A percentile compares a stretch with the other conserved stretches of the same genome.
phyloP scores from a whole-genome alignment of 306 rosid genomes.

The Neltuma alba region DNA sequence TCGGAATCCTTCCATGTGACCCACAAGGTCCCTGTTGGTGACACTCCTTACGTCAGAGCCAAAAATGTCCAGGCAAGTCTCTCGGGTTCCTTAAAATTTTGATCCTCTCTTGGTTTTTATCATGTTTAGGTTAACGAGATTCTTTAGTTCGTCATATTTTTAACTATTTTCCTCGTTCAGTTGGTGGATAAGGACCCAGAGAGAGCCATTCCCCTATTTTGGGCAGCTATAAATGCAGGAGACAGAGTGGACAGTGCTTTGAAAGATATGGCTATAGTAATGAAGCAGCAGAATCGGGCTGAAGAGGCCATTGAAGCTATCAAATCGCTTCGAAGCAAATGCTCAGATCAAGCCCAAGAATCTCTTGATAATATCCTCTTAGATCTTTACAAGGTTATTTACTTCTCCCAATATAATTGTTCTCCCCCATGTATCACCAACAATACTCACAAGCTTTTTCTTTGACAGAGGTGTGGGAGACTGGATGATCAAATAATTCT shows the following conservation, averaged over 20 bases:
- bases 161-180: constrained; percentile 38
- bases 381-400: constrained; percentile 85
- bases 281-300: constrained; percentile 95
- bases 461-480: constrained; percentile 86
- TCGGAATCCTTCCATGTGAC: constrained; percentile 83
- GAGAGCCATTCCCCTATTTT: constrained; percentile 88
- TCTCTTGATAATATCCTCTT: constrained; percentile 95
- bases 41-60: constrained; percentile 94
- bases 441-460: background rate
- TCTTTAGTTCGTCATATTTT: background rate
- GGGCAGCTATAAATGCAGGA: constrained; percentile 98
- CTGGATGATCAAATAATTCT: constrained; percentile 86
- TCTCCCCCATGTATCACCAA: background rate
- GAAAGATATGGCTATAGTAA: constrained; percentile 98
- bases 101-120: no score
- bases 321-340: constrained; percentile 78
- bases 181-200: constrained; percentile 97
- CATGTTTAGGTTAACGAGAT: background rate
- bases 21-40: constrained; percentile 89
- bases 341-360: constrained; percentile 97
- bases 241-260: constrained; percentile 98
- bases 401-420: background rate
- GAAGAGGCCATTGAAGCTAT: constrained; percentile 99
- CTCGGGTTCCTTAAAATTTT: background rate
- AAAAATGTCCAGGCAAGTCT: constrained; percentile 83